Evolutionary conservation across 2,329 filamentous ascomycete species (phyloP), one percentile per base, ranked within the genome.

Genomic region (Curvularia hawaiiensis): DNA sequence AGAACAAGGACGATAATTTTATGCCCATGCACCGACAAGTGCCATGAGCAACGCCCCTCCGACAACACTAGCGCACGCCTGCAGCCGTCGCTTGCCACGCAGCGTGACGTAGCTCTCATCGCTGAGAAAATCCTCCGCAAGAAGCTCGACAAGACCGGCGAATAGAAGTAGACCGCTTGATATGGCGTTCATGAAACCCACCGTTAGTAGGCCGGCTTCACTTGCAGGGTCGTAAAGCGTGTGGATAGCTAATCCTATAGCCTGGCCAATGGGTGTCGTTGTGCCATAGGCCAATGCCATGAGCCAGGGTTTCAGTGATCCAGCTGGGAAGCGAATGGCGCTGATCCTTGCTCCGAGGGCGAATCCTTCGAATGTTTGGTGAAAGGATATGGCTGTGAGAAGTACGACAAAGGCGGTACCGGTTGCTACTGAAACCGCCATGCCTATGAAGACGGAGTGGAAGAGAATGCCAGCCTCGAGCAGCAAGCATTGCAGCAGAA

Each of bases 391-490:
- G 59, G 88, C 88, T 47, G 90, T 78, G 8, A 90, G 80, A 4
- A 91, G 81, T 26, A 90, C 80, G 54, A 88, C 75, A 72, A 90
- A 90, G 4, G 86, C 84, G 6, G 80, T 78, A 1, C 89, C 85
- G 1, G 85, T 84, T 20, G 88, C 88, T 62, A 91, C 88, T 26
- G 86, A 88, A 26, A 91, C 77, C 0, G 89, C 89, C 82, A 90
- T 89, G 56, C 88, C 88, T 55, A 91, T 88, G 72, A 91, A 91
- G 58, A 92, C 84, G 59, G 87, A 90, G 77, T 92, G 90, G 72
- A 92, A 92, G 11, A 92, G 80, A 62, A 92, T 92, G 59, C 90
- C 90, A 55, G 89, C 88, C 74, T 92, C 90, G 5, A 92, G 83
- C 3, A 92, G 82, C 4, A 90, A 84, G 63, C 90, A 91, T 75